Evolutionary conservation across 352 stramenopile species (phyloP).

Genomic region (Pythium insidiosum): DNA sequence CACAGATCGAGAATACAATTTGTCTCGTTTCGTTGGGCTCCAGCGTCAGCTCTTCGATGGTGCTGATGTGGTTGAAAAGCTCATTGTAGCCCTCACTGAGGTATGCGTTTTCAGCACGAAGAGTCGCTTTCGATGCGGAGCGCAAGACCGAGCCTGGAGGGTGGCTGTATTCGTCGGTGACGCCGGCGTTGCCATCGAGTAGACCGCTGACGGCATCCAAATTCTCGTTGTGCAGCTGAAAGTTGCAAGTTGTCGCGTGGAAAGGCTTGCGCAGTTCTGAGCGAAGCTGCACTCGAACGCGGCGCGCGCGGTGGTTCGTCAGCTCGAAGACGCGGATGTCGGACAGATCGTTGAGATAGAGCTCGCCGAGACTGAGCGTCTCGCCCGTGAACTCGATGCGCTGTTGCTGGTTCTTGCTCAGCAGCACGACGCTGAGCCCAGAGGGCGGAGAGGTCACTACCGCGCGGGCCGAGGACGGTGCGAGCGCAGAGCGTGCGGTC

Average conservation of each 20-base stretch:
- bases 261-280: slow-evolving; percentile 80
- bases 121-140: slow-evolving; percentile 52
- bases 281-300: slow-evolving; percentile 53
- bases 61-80: slow-evolving; percentile 83
- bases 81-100: slow-evolving; percentile 86
- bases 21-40: slow-evolving; percentile 59
- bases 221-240: slow-evolving; percentile 88
- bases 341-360: slow-evolving; percentile 85
- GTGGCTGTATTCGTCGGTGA: slow-evolving; percentile 64
- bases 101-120: slow-evolving; percentile 74
- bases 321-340: slow-evolving; percentile 80
- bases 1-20: slow-evolving; percentile 69
- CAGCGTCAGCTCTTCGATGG: slow-evolving; percentile 49
- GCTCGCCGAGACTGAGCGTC: slow-evolving; percentile 57
- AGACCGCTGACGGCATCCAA: no score
- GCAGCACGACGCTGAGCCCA: slow-evolving; percentile 52
- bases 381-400: slow-evolving; percentile 46
- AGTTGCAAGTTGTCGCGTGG: slow-evolving; percentile 61
- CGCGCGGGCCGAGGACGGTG: slow-evolving; percentile 20
- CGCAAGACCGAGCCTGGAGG: slow-evolving; percentile 63
- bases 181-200: slow-evolving; percentile 19
- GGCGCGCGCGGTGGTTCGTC: slow-evolving; percentile 43
- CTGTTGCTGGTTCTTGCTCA: slow-evolving; percentile 53
- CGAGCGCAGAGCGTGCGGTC: no score
- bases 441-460: no score